These are phyloP conservation scores for Saccharomyces hybrid DNA, from an alignment of 1,139 yeast genomes.

Conservation along the genomic window DNA sequence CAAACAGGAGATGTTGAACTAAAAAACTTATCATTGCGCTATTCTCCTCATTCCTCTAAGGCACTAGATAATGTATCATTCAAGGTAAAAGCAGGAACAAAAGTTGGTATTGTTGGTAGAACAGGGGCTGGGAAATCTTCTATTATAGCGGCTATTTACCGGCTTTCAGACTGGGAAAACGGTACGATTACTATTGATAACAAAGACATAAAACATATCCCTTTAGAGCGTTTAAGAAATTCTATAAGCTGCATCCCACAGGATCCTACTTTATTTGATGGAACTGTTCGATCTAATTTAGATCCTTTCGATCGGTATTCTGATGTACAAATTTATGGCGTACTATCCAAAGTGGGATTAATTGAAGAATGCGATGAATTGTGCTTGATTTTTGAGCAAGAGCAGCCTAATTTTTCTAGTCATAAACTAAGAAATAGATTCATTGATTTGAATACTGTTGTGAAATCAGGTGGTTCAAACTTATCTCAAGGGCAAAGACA, in stretches of 20 bases:
- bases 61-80: constrained; percentile 84
- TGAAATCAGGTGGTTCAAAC: constrained; percentile 85
- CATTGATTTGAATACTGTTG: constrained; percentile 55
- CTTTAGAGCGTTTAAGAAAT: constrained; percentile 70
- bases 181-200: constrained; percentile 82
- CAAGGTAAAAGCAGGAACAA: constrained; percentile 66
- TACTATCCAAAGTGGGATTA: constrained; percentile 45
- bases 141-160: constrained; percentile 86
- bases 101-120: constrained; percentile 93
- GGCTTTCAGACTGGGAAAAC: constrained; percentile 85
- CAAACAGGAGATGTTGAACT: constrained; percentile 70
- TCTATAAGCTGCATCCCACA: constrained; percentile 89
- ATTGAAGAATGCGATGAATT: background rate
- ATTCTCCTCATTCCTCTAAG: constrained; percentile 78
- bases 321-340: constrained; percentile 71
- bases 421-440: constrained; percentile 72
- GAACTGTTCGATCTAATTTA: constrained; percentile 71
- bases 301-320: constrained; percentile 71
- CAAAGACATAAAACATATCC: constrained; percentile 74
- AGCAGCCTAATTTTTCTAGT: constrained; percentile 44
- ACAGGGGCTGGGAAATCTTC: constrained; percentile 99
- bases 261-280: constrained; percentile 84
- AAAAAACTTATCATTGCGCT: constrained; percentile 68
- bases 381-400: constrained; percentile 14
- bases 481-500: constrained; percentile 96